A percentile compares a stretch with the other conserved stretches of the same genome.
Conservation (phyloP, 1,284 basidiomycete genomes). For the Malassezia sympodialis region DNA sequence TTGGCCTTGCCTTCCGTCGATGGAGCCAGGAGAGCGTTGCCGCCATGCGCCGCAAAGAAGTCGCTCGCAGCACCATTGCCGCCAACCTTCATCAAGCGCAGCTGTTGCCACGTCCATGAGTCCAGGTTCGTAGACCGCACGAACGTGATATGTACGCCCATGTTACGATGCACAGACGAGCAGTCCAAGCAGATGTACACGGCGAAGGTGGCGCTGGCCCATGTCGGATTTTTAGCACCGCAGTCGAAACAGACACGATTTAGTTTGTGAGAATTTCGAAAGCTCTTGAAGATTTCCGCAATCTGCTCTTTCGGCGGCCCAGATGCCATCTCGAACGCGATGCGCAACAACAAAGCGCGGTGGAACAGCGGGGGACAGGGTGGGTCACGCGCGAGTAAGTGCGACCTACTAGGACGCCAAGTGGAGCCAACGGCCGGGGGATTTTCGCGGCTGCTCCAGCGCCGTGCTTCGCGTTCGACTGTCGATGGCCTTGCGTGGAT, state of each 20-base stretch:
- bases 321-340: constrained; percentile 18
- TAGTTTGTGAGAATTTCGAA: constrained; percentile 33
- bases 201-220: constrained; percentile 91
- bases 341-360: background rate
- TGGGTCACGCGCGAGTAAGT: background rate
- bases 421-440: background rate
- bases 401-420: background rate
- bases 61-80: constrained; percentile 82
- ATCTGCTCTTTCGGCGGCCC: constrained; percentile 42
- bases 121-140: constrained; percentile 97
- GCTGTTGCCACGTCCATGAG: constrained; percentile 79
- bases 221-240: constrained; percentile 88
- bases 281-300: constrained; percentile 46
- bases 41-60: constrained; percentile 81
- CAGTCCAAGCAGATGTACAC: constrained; percentile 98
- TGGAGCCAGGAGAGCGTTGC: constrained; percentile 60
- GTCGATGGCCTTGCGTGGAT: constrained; percentile 11
- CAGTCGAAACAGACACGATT: constrained; percentile 80
- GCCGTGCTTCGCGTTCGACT: background rate
- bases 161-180: constrained; percentile 85
- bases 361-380: background rate
- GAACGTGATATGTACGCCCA: constrained; percentile 97
- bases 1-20: constrained; percentile 71
- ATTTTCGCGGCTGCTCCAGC: background rate
- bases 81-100: constrained; percentile 91